phyloP scores from a whole-genome alignment of 78 protist genomes.

The Dictyostelium intermedium region DNA sequence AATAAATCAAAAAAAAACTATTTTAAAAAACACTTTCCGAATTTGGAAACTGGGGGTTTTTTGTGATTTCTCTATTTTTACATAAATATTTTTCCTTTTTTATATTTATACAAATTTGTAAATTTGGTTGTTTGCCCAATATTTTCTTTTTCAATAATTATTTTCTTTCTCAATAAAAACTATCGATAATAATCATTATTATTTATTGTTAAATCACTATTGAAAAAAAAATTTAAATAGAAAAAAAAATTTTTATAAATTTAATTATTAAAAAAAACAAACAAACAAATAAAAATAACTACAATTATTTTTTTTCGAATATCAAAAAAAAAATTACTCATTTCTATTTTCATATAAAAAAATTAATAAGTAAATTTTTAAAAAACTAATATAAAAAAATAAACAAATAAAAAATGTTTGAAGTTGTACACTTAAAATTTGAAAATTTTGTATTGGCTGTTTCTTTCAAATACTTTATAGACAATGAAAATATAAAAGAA shows the following conservation, averaged over 20 bases:
- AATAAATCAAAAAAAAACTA: not conserved
- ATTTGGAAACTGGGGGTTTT: not conserved
- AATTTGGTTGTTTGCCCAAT: not conserved
- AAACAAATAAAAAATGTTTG: not conserved
- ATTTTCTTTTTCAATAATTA: not conserved
- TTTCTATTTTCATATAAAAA: no score
- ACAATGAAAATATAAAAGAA: not conserved
- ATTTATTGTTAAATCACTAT: not conserved
- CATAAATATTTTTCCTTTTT: not conserved
- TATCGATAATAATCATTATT: not conserved
- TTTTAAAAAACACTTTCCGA: no score
- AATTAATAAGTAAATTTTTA: not conserved
- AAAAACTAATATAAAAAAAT: not conserved
- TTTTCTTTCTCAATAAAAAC: not conserved
- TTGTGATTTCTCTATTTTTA: not conserved
- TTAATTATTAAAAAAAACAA: not conserved
- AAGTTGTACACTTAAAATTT: not conserved
- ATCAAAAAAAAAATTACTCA: no score
- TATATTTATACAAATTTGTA: not conserved
- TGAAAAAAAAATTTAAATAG: not conserved
- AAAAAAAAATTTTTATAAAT: not conserved
- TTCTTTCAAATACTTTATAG: not conserved
- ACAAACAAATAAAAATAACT: not conserved
- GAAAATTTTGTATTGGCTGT: not conserved
- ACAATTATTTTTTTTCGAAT: no score